A percentile compares a stretch with the other conserved stretches of the same genome.
phyloP scores from a whole-genome alignment of 371 early-diverging fungal species.

The Batrachochytrium dendrobatidis region DNA sequence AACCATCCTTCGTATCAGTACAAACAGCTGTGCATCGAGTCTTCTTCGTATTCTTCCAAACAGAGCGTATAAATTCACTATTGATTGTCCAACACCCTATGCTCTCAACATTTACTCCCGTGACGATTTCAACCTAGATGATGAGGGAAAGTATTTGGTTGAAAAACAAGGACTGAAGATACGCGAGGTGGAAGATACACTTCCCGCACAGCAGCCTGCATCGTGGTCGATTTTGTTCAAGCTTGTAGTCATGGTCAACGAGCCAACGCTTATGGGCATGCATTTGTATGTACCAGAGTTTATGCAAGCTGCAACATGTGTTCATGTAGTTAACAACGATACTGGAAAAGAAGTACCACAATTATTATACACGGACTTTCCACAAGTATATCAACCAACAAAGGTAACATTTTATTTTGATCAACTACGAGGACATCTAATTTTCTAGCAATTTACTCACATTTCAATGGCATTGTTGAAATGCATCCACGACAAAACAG shows the following conservation, averaged over 20 bases:
- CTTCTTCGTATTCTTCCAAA: background rate
- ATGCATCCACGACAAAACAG: conserved; percentile 8
- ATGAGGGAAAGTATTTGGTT: conserved; percentile 39
- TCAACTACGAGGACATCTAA: background rate
- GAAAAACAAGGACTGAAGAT: conserved; percentile 33
- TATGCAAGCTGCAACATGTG: conserved; percentile 19
- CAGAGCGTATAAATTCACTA: conserved; percentile 25
- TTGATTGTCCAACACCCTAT: conserved; percentile 36
- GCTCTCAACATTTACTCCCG: conserved; percentile 29
- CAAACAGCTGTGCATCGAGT: background rate
- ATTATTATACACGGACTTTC: conserved; percentile 21
- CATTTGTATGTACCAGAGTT: conserved; percentile 39
- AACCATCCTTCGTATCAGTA: background rate
- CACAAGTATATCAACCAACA: conserved; percentile 26
- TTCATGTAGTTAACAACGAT: conserved; percentile 41
- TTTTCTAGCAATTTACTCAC: background rate
- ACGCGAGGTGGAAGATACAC: conserved; percentile 38
- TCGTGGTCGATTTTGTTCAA: conserved; percentile 43
- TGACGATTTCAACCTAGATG: conserved; percentile 40
- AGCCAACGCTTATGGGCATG: conserved; percentile 28
- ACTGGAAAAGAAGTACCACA: conserved; percentile 27
- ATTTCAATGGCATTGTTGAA: background rate
- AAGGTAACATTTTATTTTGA: conserved; percentile 17
- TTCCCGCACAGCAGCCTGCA: conserved; percentile 27
- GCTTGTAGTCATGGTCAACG: conserved; percentile 27